phyloP scores from a whole-genome alignment of 225 moss, liverwort and hornwort genomes.

The Sphagnum tenellum region DNA sequence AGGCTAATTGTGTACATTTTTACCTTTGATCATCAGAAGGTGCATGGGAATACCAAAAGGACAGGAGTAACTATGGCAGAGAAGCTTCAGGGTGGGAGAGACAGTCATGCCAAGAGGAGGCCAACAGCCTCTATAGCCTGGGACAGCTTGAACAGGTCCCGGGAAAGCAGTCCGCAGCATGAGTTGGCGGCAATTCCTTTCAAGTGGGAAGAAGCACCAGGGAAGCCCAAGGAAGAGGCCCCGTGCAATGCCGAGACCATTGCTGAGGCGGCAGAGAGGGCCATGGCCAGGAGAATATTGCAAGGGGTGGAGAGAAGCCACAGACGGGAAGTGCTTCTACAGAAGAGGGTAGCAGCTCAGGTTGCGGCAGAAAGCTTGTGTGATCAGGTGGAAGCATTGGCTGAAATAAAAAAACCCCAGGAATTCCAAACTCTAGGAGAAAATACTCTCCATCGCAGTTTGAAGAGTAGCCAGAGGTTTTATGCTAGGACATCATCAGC shows the following conservation, averaged over 20 bases:
- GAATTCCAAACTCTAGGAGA: no score
- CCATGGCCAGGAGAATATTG: slow-evolving; percentile 18
- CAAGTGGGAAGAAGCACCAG: slow-evolving; percentile 89
- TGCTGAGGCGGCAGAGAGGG: slow-evolving; percentile 25
- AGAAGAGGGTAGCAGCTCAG: no score
- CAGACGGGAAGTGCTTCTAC: background rate
- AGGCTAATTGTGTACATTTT: no score
- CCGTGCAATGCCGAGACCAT: slow-evolving; percentile 4
- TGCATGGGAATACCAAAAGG: no score
- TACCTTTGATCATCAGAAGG: no score
- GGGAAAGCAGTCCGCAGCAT: slow-evolving; percentile 39
- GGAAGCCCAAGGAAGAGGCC: slow-evolving; percentile 41
- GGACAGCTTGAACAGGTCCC: slow-evolving; percentile 49
- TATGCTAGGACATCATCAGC: slow-evolving; percentile 20
- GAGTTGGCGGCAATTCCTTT: slow-evolving; percentile 75
- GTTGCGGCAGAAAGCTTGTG: no score
- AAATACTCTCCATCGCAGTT: slow-evolving; percentile 18
- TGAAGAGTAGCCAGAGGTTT: slow-evolving; percentile 31
- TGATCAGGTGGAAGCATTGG: no score
- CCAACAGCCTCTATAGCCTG: slow-evolving; percentile 57
- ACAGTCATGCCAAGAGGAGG: slow-evolving; percentile 23
- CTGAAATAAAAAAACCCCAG: no score
- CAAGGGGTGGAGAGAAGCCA: slow-evolving; percentile 1
- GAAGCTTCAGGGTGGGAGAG: slow-evolving; percentile 5
- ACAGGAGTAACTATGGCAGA: no score